phyloP scores from a whole-genome alignment of 768 basidiomycete species.

The Suillus americanus region DNA sequence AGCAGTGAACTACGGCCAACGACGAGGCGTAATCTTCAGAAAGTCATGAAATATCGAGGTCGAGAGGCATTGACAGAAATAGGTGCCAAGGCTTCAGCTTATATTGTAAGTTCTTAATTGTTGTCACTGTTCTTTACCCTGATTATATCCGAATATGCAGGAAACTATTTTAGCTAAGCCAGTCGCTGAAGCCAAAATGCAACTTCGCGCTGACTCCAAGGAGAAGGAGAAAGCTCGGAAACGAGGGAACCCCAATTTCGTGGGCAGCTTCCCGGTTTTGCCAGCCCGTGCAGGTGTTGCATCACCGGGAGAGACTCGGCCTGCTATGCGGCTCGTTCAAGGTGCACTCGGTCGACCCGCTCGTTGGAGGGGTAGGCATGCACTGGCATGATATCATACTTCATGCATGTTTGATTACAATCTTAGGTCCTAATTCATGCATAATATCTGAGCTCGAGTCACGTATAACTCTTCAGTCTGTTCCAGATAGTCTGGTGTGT shows the following conservation, averaged over 20 bases:
- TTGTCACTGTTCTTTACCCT: not conserved
- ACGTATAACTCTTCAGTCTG: not conserved
- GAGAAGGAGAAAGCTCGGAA: constrained; percentile 28
- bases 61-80: constrained; percentile 46
- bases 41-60: constrained; percentile 62
- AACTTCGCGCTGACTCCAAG: constrained; percentile 36
- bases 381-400: constrained; percentile 1
- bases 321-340: constrained; percentile 53
- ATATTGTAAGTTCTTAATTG: constrained; percentile 55
- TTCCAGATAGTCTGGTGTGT: not conserved
- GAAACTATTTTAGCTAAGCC: constrained; percentile 70
- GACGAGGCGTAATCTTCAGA: constrained; percentile 77
- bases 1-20: constrained; percentile 52
- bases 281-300: constrained; percentile 51
- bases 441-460: not conserved
- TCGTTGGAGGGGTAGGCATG: constrained; percentile 13
- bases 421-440: not conserved
- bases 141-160: constrained; percentile 33
- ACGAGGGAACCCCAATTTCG: constrained; percentile 20
- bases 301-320: constrained; percentile 55
- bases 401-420: not conserved
- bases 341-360: constrained; percentile 44
- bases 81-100: constrained; percentile 54
- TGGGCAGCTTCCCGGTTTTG: constrained; percentile 24
- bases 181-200: constrained; percentile 45